Base-by-base conservation (phyloP, 441 rosid genomes). In the Bruguiera hainesii region DNA sequence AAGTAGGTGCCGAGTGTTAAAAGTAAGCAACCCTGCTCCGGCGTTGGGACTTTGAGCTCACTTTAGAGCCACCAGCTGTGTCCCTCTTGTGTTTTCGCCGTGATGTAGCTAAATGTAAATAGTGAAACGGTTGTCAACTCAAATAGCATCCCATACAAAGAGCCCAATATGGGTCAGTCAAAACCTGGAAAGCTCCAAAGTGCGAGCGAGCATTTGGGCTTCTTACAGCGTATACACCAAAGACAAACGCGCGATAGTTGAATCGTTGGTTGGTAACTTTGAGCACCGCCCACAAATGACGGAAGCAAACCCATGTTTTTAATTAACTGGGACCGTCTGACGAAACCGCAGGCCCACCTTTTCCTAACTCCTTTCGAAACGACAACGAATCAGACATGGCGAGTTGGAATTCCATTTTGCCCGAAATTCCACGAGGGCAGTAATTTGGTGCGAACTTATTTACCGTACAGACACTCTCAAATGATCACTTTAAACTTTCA, bases 11-110 rank as follows among this genome's bases (percentile, higher is more conserved):
- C 2, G 2, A 7, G 16, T 42, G 48, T 16, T 13, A 42, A 13
- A 26, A 11, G 48, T 13, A 18, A 42, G 48, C 48, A 7, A 7
- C 37, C n/a, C 20, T 56, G 37, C 9, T 3, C 3, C 18, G 11
- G 28, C 19, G 23, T 11, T 7, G 18, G 18, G 18, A 42, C 48
- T 13, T 42, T 42, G 4, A 13, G 37, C 37, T 33, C 37, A 6
- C 37, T 33, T 33, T 19, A 13, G 63, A 20, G 20, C 20, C 20
- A 20, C 71, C 58, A 67, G 71, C 64, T 67, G 57, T 67, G 52
- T 18, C 56, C 63, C 70, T 28, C 63, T 57, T n/a, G 21, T 56
- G 48, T 4, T 56, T 9, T 15, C 48, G 16, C 55, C 25, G 2
- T 16, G 16, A 20, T 53, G 6, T 30, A 25, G 39, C 72, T 61